Conservation (phyloP, 169 alveolate genomes). For the Babesia ovata region DNA sequence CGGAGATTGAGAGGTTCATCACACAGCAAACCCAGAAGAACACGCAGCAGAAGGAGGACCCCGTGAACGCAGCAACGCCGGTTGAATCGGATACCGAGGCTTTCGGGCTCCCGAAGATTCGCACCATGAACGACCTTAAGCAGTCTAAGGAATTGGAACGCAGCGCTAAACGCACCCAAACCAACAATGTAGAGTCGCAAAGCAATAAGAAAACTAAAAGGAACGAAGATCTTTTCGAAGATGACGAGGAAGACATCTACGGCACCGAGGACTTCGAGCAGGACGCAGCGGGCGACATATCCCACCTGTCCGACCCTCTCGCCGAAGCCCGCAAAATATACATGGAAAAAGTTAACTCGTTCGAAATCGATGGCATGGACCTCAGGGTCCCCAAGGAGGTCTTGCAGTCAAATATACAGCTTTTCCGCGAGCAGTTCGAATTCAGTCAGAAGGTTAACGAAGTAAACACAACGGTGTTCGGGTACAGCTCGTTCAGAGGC, state of each 20-base stretch:
- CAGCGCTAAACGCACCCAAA: too few species aligned
- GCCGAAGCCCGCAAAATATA: constrained; percentile 25
- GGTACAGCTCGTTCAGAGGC: constrained; percentile 76
- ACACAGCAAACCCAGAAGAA: too few species aligned
- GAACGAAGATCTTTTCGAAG: background rate
- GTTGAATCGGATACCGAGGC: background rate
- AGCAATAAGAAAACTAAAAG: background rate
- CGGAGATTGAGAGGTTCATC: background rate
- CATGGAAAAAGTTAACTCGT: constrained; percentile 42
- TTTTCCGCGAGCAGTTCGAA: constrained; percentile 32
- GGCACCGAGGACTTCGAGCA: constrained; percentile 7
- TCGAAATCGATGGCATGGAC: constrained; percentile 39
- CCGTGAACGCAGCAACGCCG: background rate
- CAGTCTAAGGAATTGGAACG: background rate
- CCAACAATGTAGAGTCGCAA: background rate
- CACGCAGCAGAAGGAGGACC: background rate
- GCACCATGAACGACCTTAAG: constrained; percentile 8
- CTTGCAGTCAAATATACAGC: constrained; percentile 9
- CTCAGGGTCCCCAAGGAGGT: constrained; percentile 26
- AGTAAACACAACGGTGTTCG: constrained; percentile 52
- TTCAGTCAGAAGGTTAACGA: constrained; percentile 47
- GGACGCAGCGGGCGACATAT: constrained; percentile 36
- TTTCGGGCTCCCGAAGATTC: background rate
- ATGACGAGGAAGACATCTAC: constrained; percentile 10
- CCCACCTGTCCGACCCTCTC: constrained; percentile 46